Conservation (phyloP, 192 early-diverging fungal genomes). For the Coemansia sp. region DNA sequence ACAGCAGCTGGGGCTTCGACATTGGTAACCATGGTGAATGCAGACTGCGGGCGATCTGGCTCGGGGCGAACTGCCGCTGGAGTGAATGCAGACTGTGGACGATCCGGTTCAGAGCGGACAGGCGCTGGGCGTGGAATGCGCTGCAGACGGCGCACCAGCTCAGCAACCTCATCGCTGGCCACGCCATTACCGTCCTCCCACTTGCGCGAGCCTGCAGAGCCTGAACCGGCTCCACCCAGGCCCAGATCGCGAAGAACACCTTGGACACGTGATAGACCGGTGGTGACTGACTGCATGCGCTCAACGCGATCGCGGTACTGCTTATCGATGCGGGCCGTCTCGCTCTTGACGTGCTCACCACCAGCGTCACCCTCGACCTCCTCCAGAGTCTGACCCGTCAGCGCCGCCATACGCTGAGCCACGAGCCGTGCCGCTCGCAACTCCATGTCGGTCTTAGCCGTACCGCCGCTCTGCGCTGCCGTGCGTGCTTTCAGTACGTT, state of each 20-base stretch:
- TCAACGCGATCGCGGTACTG: constrained; percentile 22
- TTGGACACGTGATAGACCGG: constrained; percentile 23
- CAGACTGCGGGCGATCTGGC: constrained; percentile 8
- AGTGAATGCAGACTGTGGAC: constrained; percentile 19
- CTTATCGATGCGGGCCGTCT: constrained; percentile 21
- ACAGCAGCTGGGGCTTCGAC: background rate
- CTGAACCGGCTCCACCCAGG: background rate
- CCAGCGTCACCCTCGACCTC: constrained; percentile 7
- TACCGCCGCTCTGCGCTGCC: constrained; percentile 4
- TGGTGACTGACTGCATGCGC: constrained; percentile 29
- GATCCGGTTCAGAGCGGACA: background rate
- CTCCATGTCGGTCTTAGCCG: constrained; percentile 28
- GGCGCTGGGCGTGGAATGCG: constrained; percentile 19
- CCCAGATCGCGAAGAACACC: constrained; percentile 16
- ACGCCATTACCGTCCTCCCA: constrained; percentile 31
- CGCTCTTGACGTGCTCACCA: constrained; percentile 2
- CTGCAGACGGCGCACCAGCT: constrained; percentile 29
- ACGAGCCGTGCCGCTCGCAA: constrained; percentile 42
- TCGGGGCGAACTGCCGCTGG: background rate
- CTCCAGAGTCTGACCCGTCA: constrained; percentile 38
- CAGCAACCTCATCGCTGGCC: constrained; percentile 21
- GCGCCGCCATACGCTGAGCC: constrained; percentile 48
- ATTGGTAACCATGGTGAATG: constrained; percentile 14
- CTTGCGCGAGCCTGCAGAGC: background rate
- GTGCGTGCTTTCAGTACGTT: constrained; percentile 10